Base-by-base conservation (phyloP, 305 asterid species). In the Salvia sclarea region DNA sequence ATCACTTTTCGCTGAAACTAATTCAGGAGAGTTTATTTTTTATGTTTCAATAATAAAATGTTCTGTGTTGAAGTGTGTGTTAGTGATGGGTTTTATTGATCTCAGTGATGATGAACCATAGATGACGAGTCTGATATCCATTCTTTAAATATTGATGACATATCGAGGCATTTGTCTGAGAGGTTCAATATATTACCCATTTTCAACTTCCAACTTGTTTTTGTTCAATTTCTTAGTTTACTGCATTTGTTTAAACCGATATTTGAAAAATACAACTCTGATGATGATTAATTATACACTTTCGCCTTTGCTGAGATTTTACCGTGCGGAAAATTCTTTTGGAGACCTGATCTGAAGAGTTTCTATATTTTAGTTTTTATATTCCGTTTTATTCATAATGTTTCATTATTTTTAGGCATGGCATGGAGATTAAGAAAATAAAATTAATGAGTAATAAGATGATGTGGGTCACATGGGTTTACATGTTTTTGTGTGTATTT, bases 91-190 rank as follows among this genome's bases (percentile, higher is more conserved):
- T 10, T 38, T 2, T 24, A 3, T 57, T 65, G 6, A 6, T 68
- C 95, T 85, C 87, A 0, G 57, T 83, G 95, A 88, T 81, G 95
- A 81, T 69, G 20, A 71, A 68, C 37, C 50, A 25, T 55, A 82
- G 95, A 88, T 88, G 92, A 88, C 90, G 88, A 87, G 89, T 82
- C 89, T 81, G 89, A 83, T 76, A 77, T 81, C 86, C 88, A 82
- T 85, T 80, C 89, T 54, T 35, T 50, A 57, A 68, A 64, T 13
- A 16, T 63, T 82, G 88, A 80, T 84, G 88, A 74, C 78, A 75
- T 72, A 61, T 73, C 79, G 88, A 86, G 92, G 92, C 88, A 85
- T 88, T 88, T 86, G 91, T 83, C 88, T 84, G 91, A 85, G 91
- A 83, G 86, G 81, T 73, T 63, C 49, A n/a, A 28, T 47, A 12